Base-by-base conservation (phyloP, 2,329 filamentous ascomycete species). In the Alternaria arbusti region DNA sequence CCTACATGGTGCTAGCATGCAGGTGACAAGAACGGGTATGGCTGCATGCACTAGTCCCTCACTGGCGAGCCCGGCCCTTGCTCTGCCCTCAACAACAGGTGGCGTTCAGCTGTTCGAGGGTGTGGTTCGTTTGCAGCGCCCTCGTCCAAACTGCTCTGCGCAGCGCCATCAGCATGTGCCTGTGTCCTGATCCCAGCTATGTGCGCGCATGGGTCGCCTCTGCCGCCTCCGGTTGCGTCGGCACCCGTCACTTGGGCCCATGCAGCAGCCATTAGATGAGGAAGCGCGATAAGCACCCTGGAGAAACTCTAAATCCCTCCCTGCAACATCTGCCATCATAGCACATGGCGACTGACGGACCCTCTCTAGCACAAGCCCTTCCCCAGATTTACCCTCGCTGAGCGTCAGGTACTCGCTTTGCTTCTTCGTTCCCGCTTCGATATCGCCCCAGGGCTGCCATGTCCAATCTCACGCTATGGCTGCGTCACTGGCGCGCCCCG, bases 351-450 rank as follows among this genome's bases (percentile, higher is more conserved):
- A 44, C 44, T 49, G 25, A 45, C 49, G 45, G 30, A 26, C 63
- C 56, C 57, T 56, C 63, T 40, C 47, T 49, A 43, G 17, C 54
- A 58, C 56, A 59, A 66, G 64, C 69, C 70, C 57, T 68, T 74
- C 74, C 74, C 74, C 74, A 76, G 74, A 74, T 74, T 70, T 69
- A 60, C 67, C 46, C 65, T 67, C 58, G 36, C 40, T 25, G 40
- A 36, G 40, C 11, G 28, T 40, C 56, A 52, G 44, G 45, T 47
- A 51, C 47, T 52, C 40, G 47, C 22, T 66, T 72, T 74, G 69
- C 69, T 74, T 72, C 59, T 74, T 74, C 68, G 68, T 46, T 74
- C 70, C 72, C 70, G 71, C 66, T 47, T 56, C 49, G 36, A 47
- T 26, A 28, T 32, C 15, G 32, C 32, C 9, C 32, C 15, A n/a